A percentile compares a stretch with the other conserved stretches of the same genome.
Evolutionary conservation across 2,329 filamentous ascomycete species (phyloP).

Genomic region (Nigrospora osmanthi): DNA sequence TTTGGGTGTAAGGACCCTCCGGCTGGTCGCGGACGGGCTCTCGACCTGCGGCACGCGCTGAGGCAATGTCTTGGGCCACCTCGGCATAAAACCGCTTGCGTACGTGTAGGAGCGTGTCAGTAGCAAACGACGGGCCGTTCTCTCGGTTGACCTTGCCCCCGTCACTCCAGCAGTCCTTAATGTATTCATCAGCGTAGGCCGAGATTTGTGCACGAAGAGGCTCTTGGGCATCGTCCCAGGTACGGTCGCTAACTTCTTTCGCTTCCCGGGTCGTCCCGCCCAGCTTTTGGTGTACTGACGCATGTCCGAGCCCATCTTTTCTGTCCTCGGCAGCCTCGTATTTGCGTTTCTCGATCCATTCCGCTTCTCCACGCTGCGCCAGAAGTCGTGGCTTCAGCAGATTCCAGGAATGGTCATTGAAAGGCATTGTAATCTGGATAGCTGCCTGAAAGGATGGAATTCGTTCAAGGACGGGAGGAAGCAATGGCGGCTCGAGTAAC

Average conservation of each 20-base stretch:
- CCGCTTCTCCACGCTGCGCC: conserved; percentile 57
- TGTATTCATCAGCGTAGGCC: conserved; percentile 62
- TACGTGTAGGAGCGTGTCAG: conserved; percentile 61
- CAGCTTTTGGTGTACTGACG: conserved; percentile 9
- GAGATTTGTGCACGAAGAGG: conserved; percentile 59
- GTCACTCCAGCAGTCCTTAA: conserved; percentile 55
- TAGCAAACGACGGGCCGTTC: conserved; percentile 61
- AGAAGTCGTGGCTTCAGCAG: conserved; percentile 60
- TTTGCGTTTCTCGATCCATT: conserved; percentile 40
- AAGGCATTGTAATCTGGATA: conserved; percentile 57
- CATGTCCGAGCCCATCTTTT: conserved; percentile 25
- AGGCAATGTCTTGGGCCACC: conserved; percentile 43
- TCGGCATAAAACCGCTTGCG: conserved; percentile 59
- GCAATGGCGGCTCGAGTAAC: conserved; percentile 58
- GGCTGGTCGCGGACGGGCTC: conserved; percentile 37
- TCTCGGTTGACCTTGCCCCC: conserved; percentile 57
- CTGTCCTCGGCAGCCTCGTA: conserved; percentile 21
- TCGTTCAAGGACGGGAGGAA: conserved; percentile 53
- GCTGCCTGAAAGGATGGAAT: conserved; percentile 70
- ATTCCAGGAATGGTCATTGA: conserved; percentile 65
- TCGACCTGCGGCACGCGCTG: conserved; percentile 35
- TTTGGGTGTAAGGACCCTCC: conserved; percentile 48
- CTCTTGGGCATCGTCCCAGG: conserved; percentile 65
- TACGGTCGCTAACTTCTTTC: conserved; percentile 54
- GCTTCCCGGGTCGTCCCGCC: conserved; percentile 32